These are phyloP conservation scores for Piloderma croceum DNA, from an alignment of 768 basidiomycete species.

Conservation along the genomic window DNA sequence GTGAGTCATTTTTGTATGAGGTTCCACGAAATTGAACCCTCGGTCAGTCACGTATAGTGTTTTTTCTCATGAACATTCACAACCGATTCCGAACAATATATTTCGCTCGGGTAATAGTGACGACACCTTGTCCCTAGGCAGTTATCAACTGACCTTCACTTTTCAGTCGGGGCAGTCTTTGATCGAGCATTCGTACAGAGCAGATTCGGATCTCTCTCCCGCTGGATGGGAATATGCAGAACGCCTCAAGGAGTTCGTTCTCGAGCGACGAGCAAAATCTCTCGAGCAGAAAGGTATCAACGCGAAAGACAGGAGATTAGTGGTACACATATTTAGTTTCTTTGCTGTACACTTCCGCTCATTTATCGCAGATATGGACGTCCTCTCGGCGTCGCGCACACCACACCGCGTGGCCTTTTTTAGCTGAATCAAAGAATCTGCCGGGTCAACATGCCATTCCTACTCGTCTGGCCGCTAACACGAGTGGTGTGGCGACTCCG, in stretches of 20 bases:
- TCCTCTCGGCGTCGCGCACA: constrained; percentile 89
- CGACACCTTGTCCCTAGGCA: constrained; percentile 1
- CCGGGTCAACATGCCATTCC: no score
- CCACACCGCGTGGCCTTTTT: constrained; percentile 95
- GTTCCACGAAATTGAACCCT: not conserved
- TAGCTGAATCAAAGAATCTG: constrained; percentile 30
- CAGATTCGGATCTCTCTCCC: constrained; percentile 93
- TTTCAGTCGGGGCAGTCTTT: constrained; percentile 94
- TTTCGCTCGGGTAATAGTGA: constrained; percentile 79
- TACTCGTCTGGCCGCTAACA: no score
- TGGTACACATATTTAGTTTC: constrained; percentile 41
- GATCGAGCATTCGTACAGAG: constrained; percentile 98
- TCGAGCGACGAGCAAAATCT: constrained; percentile 73
- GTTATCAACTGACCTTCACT: constrained; percentile 1
- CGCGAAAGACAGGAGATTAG: constrained; percentile 53
- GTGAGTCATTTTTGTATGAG: constrained; percentile 30
- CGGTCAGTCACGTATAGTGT: constrained; percentile 82
- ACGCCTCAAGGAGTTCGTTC: constrained; percentile 82
- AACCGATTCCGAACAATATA: constrained; percentile 90
- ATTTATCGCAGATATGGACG: constrained; percentile 79
- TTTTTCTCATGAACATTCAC: constrained; percentile 99
- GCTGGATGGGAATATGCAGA: constrained; percentile 96
- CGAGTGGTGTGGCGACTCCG: no score
- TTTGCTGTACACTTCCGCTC: not conserved
- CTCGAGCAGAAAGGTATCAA: constrained; percentile 66